Percentiles rank a stretch among this genome's conserved stretches.
Evolutionary conservation across 495 filamentous ascomycete species (phyloP).

Genomic region (Usnea hakonensis): DNA sequence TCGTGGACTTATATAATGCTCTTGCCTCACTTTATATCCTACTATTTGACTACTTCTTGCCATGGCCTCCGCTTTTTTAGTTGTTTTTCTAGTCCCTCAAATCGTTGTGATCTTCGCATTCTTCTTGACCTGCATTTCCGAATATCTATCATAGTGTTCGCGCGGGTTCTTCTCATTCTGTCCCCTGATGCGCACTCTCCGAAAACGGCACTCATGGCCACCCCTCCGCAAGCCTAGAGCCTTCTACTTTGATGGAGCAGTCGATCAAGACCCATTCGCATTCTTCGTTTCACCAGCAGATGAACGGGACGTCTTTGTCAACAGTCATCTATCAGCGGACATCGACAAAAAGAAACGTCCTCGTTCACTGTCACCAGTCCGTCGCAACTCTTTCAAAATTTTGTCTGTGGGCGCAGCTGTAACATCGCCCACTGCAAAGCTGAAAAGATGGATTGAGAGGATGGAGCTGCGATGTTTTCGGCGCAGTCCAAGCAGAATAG

Average conservation of each 20-base stretch:
- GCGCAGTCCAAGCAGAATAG: not conserved
- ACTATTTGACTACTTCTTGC: not conserved
- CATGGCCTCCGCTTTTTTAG: not conserved
- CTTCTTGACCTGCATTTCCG: not conserved
- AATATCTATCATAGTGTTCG: not conserved
- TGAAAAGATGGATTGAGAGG: slow-evolving; percentile 24
- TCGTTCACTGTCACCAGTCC: slow-evolving; percentile 21
- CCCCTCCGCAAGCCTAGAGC: slow-evolving; percentile 18
- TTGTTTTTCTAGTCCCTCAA: not conserved
- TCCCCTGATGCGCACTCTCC: slow-evolving; percentile 14
- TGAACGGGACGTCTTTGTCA: slow-evolving; percentile 31
- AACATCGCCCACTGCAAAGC: slow-evolving; percentile 12
- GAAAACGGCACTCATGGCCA: slow-evolving; percentile 33
- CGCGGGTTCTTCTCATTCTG: not conserved
- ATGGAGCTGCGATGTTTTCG: slow-evolving; percentile 20
- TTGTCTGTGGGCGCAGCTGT: slow-evolving; percentile 8
- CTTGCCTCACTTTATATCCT: not conserved
- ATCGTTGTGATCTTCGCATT: not conserved
- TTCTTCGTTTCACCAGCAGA: slow-evolving; percentile 34
- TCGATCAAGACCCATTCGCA: slow-evolving; percentile 35
- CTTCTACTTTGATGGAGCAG: slow-evolving; percentile 16
- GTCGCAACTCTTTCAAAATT: not conserved
- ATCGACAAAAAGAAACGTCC: slow-evolving; percentile 25
- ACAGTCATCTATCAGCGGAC: slow-evolving; percentile 28
- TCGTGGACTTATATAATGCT: not conserved